Conservation (phyloP, 2,329 filamentous ascomycete species). For the Xenosphaeropsis pyriputrescens region DNA sequence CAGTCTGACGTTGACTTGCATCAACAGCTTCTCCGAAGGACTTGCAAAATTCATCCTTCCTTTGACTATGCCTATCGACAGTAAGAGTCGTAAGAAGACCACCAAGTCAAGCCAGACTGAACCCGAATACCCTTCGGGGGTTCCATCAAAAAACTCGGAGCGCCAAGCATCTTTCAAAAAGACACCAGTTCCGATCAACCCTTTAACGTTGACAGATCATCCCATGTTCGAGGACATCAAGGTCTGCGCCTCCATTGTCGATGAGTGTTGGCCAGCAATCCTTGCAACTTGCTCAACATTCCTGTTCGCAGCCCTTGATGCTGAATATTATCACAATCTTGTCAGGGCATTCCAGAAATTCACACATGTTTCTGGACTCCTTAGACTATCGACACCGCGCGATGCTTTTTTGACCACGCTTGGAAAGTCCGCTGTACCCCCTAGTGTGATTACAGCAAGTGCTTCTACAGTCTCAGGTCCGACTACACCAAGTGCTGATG, state of each 20-base stretch:
- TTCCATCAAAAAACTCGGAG: neutral
- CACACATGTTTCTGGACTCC: slow-evolving; percentile 80
- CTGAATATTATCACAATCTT: slow-evolving; percentile 83
- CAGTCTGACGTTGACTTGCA: slow-evolving; percentile 73
- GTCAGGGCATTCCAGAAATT: slow-evolving; percentile 92
- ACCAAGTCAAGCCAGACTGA: slow-evolving; percentile 3
- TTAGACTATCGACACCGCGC: slow-evolving; percentile 71
- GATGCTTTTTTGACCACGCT: slow-evolving; percentile 92
- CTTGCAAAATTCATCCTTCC: slow-evolving; percentile 88
- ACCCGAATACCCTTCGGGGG: neutral
- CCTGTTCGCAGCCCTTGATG: slow-evolving; percentile 78
- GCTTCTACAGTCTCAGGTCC: slow-evolving; percentile 26
- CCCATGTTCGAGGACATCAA: slow-evolving; percentile 56
- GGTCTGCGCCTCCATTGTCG: slow-evolving; percentile 68
- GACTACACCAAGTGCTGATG: slow-evolving; percentile 32
- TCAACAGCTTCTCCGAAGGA: slow-evolving; percentile 81
- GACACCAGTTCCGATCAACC: slow-evolving; percentile 72
- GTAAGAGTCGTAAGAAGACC: slow-evolving; percentile 33
- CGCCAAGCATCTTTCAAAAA: slow-evolving; percentile 54
- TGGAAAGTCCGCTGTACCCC: slow-evolving; percentile 82
- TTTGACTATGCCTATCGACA: slow-evolving; percentile 68
- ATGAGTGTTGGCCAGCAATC: slow-evolving; percentile 89
- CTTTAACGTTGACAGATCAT: slow-evolving; percentile 60
- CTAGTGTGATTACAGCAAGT: slow-evolving; percentile 54
- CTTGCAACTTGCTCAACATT: slow-evolving; percentile 93